Percentiles rank a stretch among this genome's conserved stretches.
Conservation (phyloP, 352 stramenopile genomes). For the Globisporangium cederbergense region DNA sequence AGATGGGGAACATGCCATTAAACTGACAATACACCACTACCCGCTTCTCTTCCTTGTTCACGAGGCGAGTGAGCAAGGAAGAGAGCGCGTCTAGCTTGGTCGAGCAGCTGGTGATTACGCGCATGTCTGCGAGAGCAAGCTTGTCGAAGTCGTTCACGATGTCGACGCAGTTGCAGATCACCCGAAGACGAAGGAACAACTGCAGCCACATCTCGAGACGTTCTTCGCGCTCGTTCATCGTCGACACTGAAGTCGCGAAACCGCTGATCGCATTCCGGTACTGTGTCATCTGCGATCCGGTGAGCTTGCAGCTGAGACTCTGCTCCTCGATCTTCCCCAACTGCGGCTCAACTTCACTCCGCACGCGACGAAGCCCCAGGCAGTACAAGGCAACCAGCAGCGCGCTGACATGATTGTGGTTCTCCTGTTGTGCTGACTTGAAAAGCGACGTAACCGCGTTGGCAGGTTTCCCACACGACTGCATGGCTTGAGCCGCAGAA, state of each 20-base stretch:
- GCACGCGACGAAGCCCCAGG: conserved; percentile 60
- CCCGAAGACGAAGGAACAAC: conserved; percentile 58
- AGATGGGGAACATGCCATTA: conserved; percentile 61
- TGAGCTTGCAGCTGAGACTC: conserved; percentile 59
- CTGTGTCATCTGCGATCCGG: conserved; percentile 50
- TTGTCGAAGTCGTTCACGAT: conserved; percentile 76
- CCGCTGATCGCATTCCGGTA: conserved; percentile 59
- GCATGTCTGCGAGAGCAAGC: conserved; percentile 61
- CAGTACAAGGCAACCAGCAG: conserved; percentile 54
- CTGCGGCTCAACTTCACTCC: conserved; percentile 72
- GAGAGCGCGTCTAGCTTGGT: conserved; percentile 59
- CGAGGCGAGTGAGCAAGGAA: conserved; percentile 50
- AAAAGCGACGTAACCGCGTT: conserved; percentile 37
- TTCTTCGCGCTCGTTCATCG: conserved; percentile 38
- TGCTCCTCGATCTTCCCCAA: conserved; percentile 82
- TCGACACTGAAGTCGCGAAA: conserved; percentile 49
- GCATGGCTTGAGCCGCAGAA: conserved; percentile 38
- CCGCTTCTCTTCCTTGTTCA: conserved; percentile 55
- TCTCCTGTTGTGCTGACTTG: conserved; percentile 34
- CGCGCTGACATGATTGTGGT: conserved; percentile 34
- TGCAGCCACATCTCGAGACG: conserved; percentile 60
- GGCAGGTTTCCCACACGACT: conserved; percentile 42
- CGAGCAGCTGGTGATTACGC: conserved; percentile 52
- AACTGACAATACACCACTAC: conserved; percentile 82
- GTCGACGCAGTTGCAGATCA: conserved; percentile 82